phyloP scores from a whole-genome alignment of 2,329 filamentous ascomycete species.

The Alternaria alternata region DNA sequence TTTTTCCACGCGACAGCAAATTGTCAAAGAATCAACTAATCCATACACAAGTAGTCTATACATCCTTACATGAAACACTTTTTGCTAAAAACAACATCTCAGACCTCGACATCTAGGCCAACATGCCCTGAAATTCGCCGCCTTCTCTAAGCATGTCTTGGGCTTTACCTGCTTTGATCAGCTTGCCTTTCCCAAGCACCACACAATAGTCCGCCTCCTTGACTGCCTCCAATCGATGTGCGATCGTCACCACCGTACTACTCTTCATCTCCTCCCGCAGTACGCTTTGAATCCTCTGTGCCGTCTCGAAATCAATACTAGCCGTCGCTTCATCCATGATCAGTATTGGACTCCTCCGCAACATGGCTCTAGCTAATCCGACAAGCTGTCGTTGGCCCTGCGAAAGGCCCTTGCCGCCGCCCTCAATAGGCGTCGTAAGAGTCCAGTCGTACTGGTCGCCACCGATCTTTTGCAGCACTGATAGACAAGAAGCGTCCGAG shows the following conservation, averaged over 20 bases:
- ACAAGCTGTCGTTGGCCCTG: constrained; percentile 73
- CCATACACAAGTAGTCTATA: neutral
- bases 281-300: constrained; percentile 63
- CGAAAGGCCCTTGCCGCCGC: constrained; percentile 67
- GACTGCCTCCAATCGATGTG: constrained; percentile 70
- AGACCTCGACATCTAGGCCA: constrained; percentile 28
- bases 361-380: constrained; percentile 68
- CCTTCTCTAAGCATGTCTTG: constrained; percentile 48
- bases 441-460: constrained; percentile 62
- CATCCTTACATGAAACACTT: neutral
- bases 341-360: constrained; percentile 67
- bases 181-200: constrained; percentile 61
- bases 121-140: constrained; percentile 44
- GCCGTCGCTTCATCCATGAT: constrained; percentile 74
- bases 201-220: constrained; percentile 65
- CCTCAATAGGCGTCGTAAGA: constrained; percentile 64
- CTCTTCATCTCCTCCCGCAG: constrained; percentile 64
- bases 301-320: constrained; percentile 69
- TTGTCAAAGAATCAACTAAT: neutral
- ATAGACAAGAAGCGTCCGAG: constrained; percentile 62
- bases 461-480: constrained; percentile 64
- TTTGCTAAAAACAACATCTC: neutral
- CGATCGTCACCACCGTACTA: constrained; percentile 71
- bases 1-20: neutral
- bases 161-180: constrained; percentile 50